phyloP scores from a whole-genome alignment of 2,329 filamentous ascomycete species.

The Aureobasidium sp. region DNA sequence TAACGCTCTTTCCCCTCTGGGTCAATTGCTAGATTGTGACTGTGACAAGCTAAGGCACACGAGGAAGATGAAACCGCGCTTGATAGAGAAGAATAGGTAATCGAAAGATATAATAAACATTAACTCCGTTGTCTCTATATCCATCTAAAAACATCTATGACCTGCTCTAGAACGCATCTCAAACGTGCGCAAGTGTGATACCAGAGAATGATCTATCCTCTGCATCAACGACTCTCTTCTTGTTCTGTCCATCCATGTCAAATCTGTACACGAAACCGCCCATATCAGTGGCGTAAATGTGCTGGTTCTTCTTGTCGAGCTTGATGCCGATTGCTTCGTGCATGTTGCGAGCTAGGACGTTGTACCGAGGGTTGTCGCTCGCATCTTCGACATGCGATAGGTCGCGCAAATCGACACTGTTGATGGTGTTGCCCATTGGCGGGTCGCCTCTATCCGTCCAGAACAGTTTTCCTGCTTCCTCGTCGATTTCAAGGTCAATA shows the following conservation, averaged over 20 bases:
- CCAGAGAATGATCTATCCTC: neutral
- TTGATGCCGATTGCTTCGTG: constrained; percentile 44
- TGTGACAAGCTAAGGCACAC: no score
- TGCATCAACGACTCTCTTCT: constrained; percentile 1
- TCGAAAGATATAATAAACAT: neutral
- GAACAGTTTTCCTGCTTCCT: constrained; percentile 40
- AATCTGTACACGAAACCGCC: constrained; percentile 25
- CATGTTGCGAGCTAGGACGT: constrained; percentile 29
- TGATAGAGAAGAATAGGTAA: neutral
- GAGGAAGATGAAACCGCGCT: no score
- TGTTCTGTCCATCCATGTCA: constrained; percentile 7
- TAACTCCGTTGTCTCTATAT: neutral
- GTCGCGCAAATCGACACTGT: constrained; percentile 23
- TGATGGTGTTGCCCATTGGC: constrained; percentile 49
- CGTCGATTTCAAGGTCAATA: constrained; percentile 52
- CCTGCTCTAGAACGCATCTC: neutral
- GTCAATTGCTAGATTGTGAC: no score
- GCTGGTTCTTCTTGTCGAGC: constrained; percentile 31
- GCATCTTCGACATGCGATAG: neutral
- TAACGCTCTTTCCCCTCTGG: no score
- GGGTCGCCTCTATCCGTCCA: constrained; percentile 56
- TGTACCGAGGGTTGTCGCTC: neutral
- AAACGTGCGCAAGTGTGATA: neutral
- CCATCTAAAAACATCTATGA: neutral
- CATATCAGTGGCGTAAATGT: constrained; percentile 37